Evolutionary conservation across 495 filamentous ascomycete species (phyloP).

Genomic region (Aspergillus leporis): DNA sequence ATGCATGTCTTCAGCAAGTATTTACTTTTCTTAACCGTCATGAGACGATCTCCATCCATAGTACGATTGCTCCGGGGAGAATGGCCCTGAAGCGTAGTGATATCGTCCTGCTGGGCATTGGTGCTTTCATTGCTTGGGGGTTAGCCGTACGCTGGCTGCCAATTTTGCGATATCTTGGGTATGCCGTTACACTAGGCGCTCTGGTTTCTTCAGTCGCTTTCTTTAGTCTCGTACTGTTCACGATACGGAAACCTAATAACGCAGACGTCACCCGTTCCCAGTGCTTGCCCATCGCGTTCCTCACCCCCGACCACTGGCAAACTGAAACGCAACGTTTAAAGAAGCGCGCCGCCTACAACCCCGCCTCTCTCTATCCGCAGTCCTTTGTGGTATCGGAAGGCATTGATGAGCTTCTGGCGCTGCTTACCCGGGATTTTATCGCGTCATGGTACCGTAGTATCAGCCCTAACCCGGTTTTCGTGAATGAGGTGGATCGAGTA

Average conservation of each 20-base stretch:
- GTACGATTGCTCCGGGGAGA: slow-evolving; percentile 34
- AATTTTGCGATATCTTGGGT: slow-evolving; percentile 72
- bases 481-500: slow-evolving; percentile 78
- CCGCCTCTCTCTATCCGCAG: slow-evolving; percentile 68
- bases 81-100: slow-evolving; percentile 82
- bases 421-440: slow-evolving; percentile 83
- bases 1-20: slow-evolving; percentile 1
- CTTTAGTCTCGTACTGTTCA: slow-evolving; percentile 59
- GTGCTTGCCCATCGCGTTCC: slow-evolving; percentile 55
- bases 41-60: slow-evolving; percentile 29
- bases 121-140: slow-evolving; percentile 82
- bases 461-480: slow-evolving; percentile 74
- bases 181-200: slow-evolving; percentile 71
- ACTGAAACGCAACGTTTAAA: slow-evolving; percentile 64
- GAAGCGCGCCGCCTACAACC: slow-evolving; percentile 48
- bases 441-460: slow-evolving; percentile 86
- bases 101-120: slow-evolving; percentile 67
- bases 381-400: slow-evolving; percentile 78
- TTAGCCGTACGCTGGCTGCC: slow-evolving; percentile 79
- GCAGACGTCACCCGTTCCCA: slow-evolving; percentile 29
- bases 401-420: slow-evolving; percentile 75
- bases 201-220: slow-evolving; percentile 53
- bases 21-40: slow-evolving; percentile 29
- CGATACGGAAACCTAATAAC: slow-evolving; percentile 50
- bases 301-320: slow-evolving; percentile 63